A percentile compares a stretch with the other conserved stretches of the same genome.
phyloP scores from a whole-genome alignment of 306 rosid genomes.

The Cicer cuneatum region DNA sequence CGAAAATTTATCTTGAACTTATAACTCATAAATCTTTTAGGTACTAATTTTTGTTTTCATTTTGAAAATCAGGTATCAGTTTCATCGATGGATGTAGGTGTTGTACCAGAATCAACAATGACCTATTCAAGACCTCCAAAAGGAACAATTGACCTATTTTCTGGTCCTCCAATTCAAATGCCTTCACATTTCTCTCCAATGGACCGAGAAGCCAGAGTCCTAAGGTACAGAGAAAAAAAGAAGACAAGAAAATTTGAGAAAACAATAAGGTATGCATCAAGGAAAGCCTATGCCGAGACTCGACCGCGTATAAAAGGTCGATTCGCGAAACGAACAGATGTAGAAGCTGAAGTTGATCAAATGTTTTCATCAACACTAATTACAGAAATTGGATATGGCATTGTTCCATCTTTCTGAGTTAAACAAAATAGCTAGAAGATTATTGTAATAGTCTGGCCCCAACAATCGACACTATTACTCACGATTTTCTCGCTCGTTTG shows the following conservation, averaged over 20 bases:
- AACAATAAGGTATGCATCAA: slow-evolving; percentile 90
- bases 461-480: too few species aligned
- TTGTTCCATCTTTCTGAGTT: slow-evolving; percentile 80
- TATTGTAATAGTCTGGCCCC: too few species aligned
- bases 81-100: slow-evolving; percentile 83
- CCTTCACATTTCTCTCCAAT: slow-evolving; percentile 69
- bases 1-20: neutral
- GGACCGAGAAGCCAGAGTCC: slow-evolving; percentile 93
- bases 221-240: slow-evolving; percentile 89
- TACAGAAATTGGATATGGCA: slow-evolving; percentile 74
- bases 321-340: slow-evolving; percentile 76
- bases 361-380: slow-evolving; percentile 72
- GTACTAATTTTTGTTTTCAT: slow-evolving; percentile 28
- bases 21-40: neutral
- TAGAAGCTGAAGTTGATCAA: slow-evolving; percentile 77
- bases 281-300: slow-evolving; percentile 98
- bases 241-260: slow-evolving; percentile 92
- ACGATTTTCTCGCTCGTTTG: too few species aligned
- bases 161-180: slow-evolving; percentile 64
- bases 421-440: slow-evolving; percentile 18
- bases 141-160: slow-evolving; percentile 85
- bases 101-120: slow-evolving; percentile 82
- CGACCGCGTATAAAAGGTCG: slow-evolving; percentile 94
- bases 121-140: slow-evolving; percentile 70
- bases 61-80: slow-evolving; percentile 63